Evolutionary conservation across 2,329 filamentous ascomycete genomes (phyloP).

Genomic region (Sporothrix sp.): DNA sequence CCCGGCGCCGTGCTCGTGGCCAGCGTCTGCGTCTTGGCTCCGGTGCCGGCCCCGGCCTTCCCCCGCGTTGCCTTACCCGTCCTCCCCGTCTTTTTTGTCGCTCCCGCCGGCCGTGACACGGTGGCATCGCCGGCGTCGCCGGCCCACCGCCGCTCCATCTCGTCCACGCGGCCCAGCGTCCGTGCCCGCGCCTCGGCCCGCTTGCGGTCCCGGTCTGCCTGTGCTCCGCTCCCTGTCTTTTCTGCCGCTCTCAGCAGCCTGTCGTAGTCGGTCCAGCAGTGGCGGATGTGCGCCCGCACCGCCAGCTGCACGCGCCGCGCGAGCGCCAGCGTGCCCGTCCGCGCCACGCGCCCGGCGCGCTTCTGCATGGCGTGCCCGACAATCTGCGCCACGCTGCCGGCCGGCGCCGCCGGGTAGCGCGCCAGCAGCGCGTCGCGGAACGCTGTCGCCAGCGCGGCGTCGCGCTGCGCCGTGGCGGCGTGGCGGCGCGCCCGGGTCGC

Average conservation of each 20-base stretch:
- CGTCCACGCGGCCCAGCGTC: constrained; percentile 12
- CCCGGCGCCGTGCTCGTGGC: too few relatives aligned
- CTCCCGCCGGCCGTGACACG: background rate
- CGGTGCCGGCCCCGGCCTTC: too few relatives aligned
- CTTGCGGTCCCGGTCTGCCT: background rate
- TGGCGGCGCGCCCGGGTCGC: constrained; percentile 26
- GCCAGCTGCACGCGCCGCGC: constrained; percentile 34
- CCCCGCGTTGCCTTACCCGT: too few relatives aligned
- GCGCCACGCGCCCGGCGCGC: constrained; percentile 37
- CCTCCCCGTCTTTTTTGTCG: background rate
- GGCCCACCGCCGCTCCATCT: constrained; percentile 7
- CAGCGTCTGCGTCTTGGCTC: too few relatives aligned
- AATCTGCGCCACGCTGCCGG: constrained; percentile 25
- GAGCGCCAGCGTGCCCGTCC: constrained; percentile 30
- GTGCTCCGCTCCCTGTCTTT: background rate
- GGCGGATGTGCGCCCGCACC: constrained; percentile 40
- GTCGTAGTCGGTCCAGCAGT: constrained; percentile 39
- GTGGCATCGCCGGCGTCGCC: background rate
- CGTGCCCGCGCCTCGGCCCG: constrained; percentile 17
- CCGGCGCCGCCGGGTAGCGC: constrained; percentile 34
- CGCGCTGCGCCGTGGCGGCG: constrained; percentile 25
- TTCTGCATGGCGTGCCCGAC: constrained; percentile 36
- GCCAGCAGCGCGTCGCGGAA: constrained; percentile 28
- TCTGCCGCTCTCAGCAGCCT: constrained; percentile 21
- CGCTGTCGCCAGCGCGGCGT: constrained; percentile 24